Evolutionary conservation across 1,284 basidiomycete species (phyloP).

Genomic region (Malassezia furfur): DNA sequence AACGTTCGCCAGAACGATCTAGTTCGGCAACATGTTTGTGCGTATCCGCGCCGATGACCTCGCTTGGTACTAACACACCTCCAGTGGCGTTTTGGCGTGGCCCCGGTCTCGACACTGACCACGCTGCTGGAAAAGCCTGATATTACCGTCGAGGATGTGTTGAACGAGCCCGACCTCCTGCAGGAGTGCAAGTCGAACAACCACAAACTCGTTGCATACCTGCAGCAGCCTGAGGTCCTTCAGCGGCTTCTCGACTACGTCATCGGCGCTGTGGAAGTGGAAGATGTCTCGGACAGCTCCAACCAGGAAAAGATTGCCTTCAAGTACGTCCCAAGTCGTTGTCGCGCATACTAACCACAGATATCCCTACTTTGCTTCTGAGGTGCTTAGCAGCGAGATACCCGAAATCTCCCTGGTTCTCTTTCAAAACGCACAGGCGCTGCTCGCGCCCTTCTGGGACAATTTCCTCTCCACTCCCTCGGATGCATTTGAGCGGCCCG

Average conservation of each 20-base stretch:
- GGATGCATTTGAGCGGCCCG: constrained; percentile 19
- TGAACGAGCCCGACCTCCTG: constrained; percentile 86
- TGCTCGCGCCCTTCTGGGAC: constrained; percentile 68
- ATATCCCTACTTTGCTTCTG: constrained; percentile 87
- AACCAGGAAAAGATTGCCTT: constrained; percentile 47
- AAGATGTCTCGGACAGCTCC: constrained; percentile 53
- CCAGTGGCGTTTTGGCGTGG: constrained; percentile 46
- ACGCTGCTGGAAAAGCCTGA: constrained; percentile 41
- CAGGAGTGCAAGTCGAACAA: constrained; percentile 95
- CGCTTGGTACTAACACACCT: background rate
- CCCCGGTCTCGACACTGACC: constrained; percentile 39
- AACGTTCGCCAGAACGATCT: background rate
- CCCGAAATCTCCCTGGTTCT: constrained; percentile 89
- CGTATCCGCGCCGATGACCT: too few relatives aligned
- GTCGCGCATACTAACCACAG: constrained; percentile 8
- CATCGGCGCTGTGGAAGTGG: constrained; percentile 69
- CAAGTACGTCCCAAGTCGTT: constrained; percentile 24
- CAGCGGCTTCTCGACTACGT: constrained; percentile 72
- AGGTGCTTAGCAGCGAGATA: constrained; percentile 89
- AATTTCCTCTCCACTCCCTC: constrained; percentile 55
- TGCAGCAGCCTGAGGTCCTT: constrained; percentile 67
- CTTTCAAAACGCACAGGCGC: constrained; percentile 60
- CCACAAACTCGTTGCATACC: constrained; percentile 72
- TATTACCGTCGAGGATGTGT: constrained; percentile 67
- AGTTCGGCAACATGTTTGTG: constrained; percentile 13